Conservation (phyloP, 2,329 filamentous ascomycete species). For the Botrytis squamosa region DNA sequence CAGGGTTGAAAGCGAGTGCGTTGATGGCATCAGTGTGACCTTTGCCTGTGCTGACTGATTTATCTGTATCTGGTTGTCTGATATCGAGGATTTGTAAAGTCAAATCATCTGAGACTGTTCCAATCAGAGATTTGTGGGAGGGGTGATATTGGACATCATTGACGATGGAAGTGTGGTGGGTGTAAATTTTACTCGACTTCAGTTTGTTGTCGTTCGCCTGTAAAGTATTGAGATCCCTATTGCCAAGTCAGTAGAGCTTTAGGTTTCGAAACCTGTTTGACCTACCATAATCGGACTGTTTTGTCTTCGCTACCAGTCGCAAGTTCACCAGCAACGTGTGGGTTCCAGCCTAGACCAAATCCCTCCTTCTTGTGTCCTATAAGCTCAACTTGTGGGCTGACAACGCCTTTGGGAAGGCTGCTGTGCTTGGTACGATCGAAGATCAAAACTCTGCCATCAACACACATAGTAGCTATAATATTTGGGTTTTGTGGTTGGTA, state of each 20-base stretch:
- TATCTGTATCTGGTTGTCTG: constrained; percentile 64
- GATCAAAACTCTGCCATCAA: constrained; percentile 83
- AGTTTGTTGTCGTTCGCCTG: constrained; percentile 68
- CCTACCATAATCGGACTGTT: constrained; percentile 87
- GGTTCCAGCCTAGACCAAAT: constrained; percentile 91
- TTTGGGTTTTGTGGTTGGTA: constrained; percentile 98
- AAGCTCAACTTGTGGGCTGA: constrained; percentile 60
- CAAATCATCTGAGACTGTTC: constrained; percentile 91
- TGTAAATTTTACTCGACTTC: constrained; percentile 72
- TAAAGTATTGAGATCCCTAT: constrained; percentile 77
- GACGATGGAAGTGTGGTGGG: constrained; percentile 84
- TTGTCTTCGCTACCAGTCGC: constrained; percentile 89
- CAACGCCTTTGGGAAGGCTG: constrained; percentile 59
- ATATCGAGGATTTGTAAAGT: constrained; percentile 90
- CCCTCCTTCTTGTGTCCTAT: constrained; percentile 86
- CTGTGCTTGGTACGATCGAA: constrained; percentile 97
- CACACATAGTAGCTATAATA: constrained; percentile 89
- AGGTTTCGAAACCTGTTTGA: constrained; percentile 5
- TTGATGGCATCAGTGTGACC: constrained; percentile 94
- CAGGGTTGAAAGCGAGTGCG: constrained; percentile 90
- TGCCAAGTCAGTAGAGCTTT: constrained; percentile 5
- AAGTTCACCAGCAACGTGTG: constrained; percentile 72
- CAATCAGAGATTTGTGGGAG: constrained; percentile 78
- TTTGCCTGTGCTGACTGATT: constrained; percentile 66
- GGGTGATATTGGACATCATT: constrained; percentile 98